Evolutionary conservation across 2,329 filamentous ascomycete species (phyloP), one percentile per base, ranked within the genome.

Genomic region (Penicillium vulpinum): DNA sequence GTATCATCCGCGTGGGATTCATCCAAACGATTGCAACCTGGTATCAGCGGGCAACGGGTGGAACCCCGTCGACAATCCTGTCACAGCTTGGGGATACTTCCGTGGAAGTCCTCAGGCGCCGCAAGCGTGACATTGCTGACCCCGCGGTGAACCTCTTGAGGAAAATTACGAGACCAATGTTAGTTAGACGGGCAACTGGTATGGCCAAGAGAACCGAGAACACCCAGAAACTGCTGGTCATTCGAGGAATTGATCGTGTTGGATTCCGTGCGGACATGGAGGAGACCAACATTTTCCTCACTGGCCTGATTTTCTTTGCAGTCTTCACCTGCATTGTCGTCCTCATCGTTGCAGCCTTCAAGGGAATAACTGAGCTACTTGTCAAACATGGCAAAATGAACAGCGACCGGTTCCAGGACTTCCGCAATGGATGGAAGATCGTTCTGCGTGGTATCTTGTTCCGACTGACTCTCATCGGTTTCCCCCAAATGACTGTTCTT

Each of bases 21-120:
- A 84, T 97, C 78, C 91, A 97, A 78, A 81, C 81, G 46, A 90
- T 96, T 69, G 90, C 91, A 60, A 96, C 92, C 35, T 97, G 93
- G 93, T 97, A 97, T 73, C 92, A 96, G 77, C 89, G 92, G 60
- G 85, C 93, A 3, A 97, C 93, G 3, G 93, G 93, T 51, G 93
- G 93, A 61, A 91, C 84, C 0, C 90, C 93, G 0, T 87, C 91
- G 4, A 89, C 86, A 16, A 81, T 95, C 33, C 84, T 97, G 44
- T 88, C 91, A 62, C 86, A 85, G 26, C 80, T 96, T 49, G 83
- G 82, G 18, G 87, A 83, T 15, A 87, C 88, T 38, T 96, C 92
- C 0, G 90, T 97, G n/a, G 83, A 93, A 68, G 88, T 96, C 5
- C 83, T 92, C 74, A 95, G 86, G 53, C 68, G 65, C 48, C 58